Evolutionary conservation across 306 rosid species (phyloP).

Genomic region (Heteromeles arbutifolia): DNA sequence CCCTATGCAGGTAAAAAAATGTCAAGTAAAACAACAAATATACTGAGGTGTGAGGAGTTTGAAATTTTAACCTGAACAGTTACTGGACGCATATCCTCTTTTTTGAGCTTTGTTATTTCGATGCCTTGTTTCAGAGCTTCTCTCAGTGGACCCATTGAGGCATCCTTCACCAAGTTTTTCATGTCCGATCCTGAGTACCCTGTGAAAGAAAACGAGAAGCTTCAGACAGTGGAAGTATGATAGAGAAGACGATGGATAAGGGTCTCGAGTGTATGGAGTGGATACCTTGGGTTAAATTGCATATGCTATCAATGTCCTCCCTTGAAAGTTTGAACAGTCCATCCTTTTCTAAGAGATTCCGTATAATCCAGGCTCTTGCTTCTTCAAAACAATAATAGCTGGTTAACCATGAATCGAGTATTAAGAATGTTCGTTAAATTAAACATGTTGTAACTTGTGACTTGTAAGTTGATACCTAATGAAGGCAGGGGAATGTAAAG

Average conservation of each 20-base stretch:
- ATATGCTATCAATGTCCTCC: constrained; percentile 59
- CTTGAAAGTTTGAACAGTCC: constrained; percentile 59
- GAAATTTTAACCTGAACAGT: constrained; percentile 52
- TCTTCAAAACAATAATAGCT: constrained; percentile 39
- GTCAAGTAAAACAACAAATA: not conserved
- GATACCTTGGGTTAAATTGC: constrained; percentile 71
- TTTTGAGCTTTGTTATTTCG: constrained; percentile 55
- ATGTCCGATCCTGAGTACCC: constrained; percentile 97
- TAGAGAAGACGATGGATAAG: constrained; percentile 12
- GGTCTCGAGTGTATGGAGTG: constrained; percentile 1
- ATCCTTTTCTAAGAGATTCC: constrained; percentile 71
- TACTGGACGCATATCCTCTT: constrained; percentile 76
- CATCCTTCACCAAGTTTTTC: constrained; percentile 89
- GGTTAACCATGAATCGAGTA: constrained; percentile 18
- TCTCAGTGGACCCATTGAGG: constrained; percentile 97
- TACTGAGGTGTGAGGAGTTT: not conserved
- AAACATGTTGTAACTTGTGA: constrained; percentile 11
- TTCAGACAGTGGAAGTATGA: constrained; percentile 4
- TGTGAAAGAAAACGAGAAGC: constrained; percentile 22
- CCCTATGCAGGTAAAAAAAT: not conserved
- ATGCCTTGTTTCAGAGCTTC: constrained; percentile 70
- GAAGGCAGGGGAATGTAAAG: constrained; percentile 91
- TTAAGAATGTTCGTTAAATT: constrained; percentile 2
- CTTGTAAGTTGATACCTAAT: constrained; percentile 44
- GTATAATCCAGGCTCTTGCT: constrained; percentile 78